A percentile compares a stretch with the other conserved stretches of the same genome.
phyloP scores from a whole-genome alignment of 176 grass and related monocot genomes.

The Saccharum officinarum region DNA sequence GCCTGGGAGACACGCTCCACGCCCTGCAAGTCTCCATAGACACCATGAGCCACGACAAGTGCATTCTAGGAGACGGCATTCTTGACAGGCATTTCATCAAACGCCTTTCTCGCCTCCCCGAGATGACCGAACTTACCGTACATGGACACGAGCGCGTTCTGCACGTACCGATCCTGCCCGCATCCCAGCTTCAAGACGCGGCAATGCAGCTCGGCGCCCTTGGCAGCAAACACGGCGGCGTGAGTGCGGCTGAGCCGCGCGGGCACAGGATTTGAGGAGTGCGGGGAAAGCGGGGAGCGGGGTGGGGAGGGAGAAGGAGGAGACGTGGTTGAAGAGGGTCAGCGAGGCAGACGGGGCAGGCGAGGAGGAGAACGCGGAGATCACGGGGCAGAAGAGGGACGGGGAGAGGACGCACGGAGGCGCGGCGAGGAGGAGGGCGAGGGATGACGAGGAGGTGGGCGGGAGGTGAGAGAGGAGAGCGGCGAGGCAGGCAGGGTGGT shows the following conservation, averaged over 20 bases:
- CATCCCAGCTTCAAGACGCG: slow-evolving; percentile 34
- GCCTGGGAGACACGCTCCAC: slow-evolving; percentile 31
- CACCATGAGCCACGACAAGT: slow-evolving; percentile 42
- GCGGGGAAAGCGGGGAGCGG: slow-evolving; percentile 54
- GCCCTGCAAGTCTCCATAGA: slow-evolving; percentile 27
- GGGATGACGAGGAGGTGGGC: slow-evolving; percentile 41
- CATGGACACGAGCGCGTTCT: slow-evolving; percentile 63
- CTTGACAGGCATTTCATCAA: slow-evolving; percentile 54
- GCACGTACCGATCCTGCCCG: slow-evolving; percentile 35
- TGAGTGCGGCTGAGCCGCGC: slow-evolving; percentile 23
- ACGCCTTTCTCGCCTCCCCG: slow-evolving; percentile 40
- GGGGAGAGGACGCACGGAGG: slow-evolving; percentile 24
- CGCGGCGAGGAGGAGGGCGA: slow-evolving; percentile 46
- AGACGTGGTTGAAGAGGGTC: slow-evolving; percentile 42
- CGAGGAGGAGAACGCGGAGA: slow-evolving; percentile 44
- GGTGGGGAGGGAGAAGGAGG: slow-evolving; percentile 28
- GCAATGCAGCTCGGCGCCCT: slow-evolving; percentile 60
- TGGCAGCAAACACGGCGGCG: slow-evolving; percentile 22
- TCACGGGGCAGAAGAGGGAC: slow-evolving; percentile 52
- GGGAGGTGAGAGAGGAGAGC: slow-evolving; percentile 53
- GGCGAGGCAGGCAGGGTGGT: slow-evolving; percentile 28
- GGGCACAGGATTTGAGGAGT: slow-evolving; percentile 70
- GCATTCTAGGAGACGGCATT: slow-evolving; percentile 62
- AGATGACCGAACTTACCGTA: slow-evolving; percentile 51
- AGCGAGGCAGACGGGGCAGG: slow-evolving; percentile 31